These are phyloP conservation scores for Acanthamoeba sp. DNA, from an alignment of 208 protist genomes.

Conservation along the genomic window DNA sequence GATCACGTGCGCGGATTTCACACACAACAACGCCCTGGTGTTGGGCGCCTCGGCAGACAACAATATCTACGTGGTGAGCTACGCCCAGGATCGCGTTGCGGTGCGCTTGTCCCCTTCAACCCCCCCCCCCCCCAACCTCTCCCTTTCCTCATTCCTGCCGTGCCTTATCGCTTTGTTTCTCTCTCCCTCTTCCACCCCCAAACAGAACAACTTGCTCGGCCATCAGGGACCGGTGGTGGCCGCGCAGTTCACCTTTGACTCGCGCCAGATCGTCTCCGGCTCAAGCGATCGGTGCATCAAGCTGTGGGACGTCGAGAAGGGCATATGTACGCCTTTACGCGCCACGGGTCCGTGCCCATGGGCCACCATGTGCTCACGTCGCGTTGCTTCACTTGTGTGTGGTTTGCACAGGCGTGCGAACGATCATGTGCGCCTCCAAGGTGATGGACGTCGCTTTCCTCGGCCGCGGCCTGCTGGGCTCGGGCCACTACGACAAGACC, in stretches of 20 bases:
- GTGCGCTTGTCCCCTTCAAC: not conserved
- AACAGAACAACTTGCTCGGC: not conserved
- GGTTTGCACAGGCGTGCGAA: not conserved
- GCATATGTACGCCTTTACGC: not conserved
- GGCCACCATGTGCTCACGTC: not conserved
- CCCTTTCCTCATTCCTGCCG: too few relatives aligned
- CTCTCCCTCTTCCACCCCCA: not conserved
- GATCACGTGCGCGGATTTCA: conserved; percentile 34
- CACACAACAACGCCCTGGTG: not conserved
- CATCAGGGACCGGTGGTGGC: not conserved
- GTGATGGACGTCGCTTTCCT: not conserved
- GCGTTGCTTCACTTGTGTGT: too few relatives aligned
- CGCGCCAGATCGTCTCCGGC: not conserved
- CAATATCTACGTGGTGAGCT: conserved; percentile 21
- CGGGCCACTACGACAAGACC: conserved; percentile 50
- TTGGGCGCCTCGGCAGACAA: conserved; percentile 29
- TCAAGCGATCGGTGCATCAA: conserved; percentile 22
- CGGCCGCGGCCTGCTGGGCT: not conserved
- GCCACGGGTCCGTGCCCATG: not conserved
- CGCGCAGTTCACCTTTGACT: conserved; percentile 31
- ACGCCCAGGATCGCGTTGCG: not conserved
- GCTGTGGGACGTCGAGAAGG: conserved; percentile 53
- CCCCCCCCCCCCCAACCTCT: too few relatives aligned
- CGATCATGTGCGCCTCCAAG: conserved; percentile 49
- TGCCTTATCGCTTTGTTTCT: too few relatives aligned